phyloP scores from a whole-genome alignment of 1,284 basidiomycete species.

The Naganishia liquefaciens region DNA sequence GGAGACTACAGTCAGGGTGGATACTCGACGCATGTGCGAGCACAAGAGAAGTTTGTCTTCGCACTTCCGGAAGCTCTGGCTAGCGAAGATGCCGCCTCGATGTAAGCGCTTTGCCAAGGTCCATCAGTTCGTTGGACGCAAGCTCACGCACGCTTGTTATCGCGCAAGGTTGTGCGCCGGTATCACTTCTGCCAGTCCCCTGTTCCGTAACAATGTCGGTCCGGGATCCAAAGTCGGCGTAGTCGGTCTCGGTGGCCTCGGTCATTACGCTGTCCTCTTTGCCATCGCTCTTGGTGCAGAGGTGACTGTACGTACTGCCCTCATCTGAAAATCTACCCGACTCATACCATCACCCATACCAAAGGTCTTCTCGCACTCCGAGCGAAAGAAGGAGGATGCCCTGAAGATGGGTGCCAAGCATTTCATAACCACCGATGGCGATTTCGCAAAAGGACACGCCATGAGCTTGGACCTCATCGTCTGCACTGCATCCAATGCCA shows the following conservation, averaged over 20 bases:
- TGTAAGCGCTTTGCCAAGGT: constrained; percentile 37
- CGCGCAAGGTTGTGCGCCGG: constrained; percentile 65
- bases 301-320: constrained; percentile 55
- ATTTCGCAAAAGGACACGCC: constrained; percentile 57
- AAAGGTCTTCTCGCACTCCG: constrained; percentile 63
- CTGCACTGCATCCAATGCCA: constrained; percentile 57
- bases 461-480: constrained; percentile 65
- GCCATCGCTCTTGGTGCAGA: constrained; percentile 64
- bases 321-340: not conserved
- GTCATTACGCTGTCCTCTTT: constrained; percentile 63
- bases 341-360: too few relatives aligned
- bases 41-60: constrained; percentile 69
- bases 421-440: constrained; percentile 58
- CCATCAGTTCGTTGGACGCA: not conserved
- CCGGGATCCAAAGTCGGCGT: constrained; percentile 69
- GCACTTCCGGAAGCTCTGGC: constrained; percentile 64
- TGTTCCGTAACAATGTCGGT: constrained; percentile 64
- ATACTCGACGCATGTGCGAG: constrained; percentile 67
- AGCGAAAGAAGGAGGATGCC: constrained; percentile 65
- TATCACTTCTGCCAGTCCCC: constrained; percentile 66
- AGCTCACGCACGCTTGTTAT: not conserved
- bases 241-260: constrained; percentile 64
- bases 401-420: constrained; percentile 63
- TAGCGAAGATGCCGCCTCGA: constrained; percentile 59
- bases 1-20: constrained; percentile 60